Evolutionary conservation across 352 stramenopile species (phyloP).

Genomic region (Globisporangium splendens): DNA sequence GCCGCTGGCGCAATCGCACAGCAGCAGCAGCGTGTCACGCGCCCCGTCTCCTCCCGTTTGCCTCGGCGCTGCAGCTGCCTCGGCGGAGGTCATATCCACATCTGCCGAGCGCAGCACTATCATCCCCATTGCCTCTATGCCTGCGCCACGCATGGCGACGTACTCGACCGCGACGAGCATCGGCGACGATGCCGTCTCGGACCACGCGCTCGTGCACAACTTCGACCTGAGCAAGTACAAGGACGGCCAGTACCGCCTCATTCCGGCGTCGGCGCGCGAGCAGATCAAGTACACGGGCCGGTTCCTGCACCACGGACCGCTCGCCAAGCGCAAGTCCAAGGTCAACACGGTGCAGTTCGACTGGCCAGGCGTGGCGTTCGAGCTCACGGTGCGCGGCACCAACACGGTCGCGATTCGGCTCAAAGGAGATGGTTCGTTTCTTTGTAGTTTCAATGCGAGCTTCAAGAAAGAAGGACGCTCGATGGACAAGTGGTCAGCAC

Average conservation of each 20-base stretch:
- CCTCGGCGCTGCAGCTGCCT: background rate
- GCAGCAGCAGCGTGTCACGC: too few species aligned
- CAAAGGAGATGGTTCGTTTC: conserved; percentile 70
- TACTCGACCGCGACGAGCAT: conserved; percentile 27
- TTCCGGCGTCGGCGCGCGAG: conserved; percentile 65
- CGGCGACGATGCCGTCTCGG: conserved; percentile 22
- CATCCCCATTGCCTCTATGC: background rate
- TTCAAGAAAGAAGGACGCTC: background rate
- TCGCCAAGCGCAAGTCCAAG: conserved; percentile 63
- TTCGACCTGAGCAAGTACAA: conserved; percentile 81
- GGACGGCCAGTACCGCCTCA: conserved; percentile 58
- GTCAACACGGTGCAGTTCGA: conserved; percentile 88
- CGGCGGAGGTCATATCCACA: conserved; percentile 6
- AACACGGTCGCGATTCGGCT: conserved; percentile 69
- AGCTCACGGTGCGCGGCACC: conserved; percentile 56
- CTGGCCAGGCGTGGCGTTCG: conserved; percentile 68
- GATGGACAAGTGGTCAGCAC: conserved; percentile 18
- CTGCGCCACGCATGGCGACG: conserved; percentile 15
- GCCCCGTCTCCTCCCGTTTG: too few species aligned
- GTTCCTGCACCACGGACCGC: conserved; percentile 67
- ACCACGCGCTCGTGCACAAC: conserved; percentile 58
- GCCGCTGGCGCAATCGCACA: too few species aligned
- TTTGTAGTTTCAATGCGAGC: background rate
- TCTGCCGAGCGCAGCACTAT: background rate
- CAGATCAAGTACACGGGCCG: conserved; percentile 73